These are phyloP conservation scores for Ceratocystis smalleyi DNA, from an alignment of 2,329 filamentous ascomycete genomes.

Conservation along the genomic window DNA sequence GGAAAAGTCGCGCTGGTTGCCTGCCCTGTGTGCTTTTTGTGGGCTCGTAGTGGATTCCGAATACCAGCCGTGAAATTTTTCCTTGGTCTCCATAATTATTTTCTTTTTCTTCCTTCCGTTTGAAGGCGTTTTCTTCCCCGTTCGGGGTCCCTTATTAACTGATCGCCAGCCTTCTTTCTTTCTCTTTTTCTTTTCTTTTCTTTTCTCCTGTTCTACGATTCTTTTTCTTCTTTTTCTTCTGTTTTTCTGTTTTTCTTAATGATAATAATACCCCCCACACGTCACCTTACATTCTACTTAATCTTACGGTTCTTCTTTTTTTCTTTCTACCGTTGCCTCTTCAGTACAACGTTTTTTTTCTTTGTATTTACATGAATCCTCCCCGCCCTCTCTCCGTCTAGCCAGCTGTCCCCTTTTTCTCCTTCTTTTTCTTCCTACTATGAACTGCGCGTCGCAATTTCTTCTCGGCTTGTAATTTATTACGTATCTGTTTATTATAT, in stretches of 20 bases:
- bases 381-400: background rate
- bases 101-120: background rate
- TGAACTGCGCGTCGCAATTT: background rate
- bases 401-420: constrained; percentile 5
- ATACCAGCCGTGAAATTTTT: background rate
- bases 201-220: background rate
- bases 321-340: background rate
- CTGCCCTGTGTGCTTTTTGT: too few species aligned
- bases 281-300: background rate
- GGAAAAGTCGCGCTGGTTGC: too few species aligned
- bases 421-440: background rate
- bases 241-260: background rate
- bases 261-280: background rate
- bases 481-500: background rate
- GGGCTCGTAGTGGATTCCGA: too few species aligned
- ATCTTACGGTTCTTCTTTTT: background rate
- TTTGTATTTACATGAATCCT: background rate
- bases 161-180: background rate
- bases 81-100: background rate
- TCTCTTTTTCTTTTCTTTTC: background rate
- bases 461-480: background rate
- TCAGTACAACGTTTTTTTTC: background rate
- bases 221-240: too few species aligned
- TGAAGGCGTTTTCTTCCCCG: background rate
- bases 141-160: too few species aligned